Evolutionary conservation across 2,329 filamentous ascomycete species (phyloP), one percentile per base, ranked within the genome.

Genomic region (Coleophoma cylindrospora): DNA sequence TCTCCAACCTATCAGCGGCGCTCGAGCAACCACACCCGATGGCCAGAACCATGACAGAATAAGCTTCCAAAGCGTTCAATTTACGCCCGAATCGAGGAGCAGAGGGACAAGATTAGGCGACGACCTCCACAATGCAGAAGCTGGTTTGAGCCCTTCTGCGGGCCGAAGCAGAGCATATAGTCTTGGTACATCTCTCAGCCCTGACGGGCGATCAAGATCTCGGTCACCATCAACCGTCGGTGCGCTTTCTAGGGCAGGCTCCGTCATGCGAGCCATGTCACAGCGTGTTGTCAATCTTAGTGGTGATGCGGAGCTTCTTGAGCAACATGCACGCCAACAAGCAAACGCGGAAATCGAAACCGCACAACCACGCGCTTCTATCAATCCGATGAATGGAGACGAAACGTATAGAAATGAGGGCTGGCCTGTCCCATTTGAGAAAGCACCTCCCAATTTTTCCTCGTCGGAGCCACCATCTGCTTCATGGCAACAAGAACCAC

Each of bases 221-320:
- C 72, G 77, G 41, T 86, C 86, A 40, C 74, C 84, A 37, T 83
- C 85, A 2, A 84, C 84, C 15, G 76, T 79, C 9, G 80, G 79
- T 22, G 85, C 87, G 15, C 67, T 91, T 47, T 80, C 78, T 21
- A 77, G 83, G 58, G 87, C 87, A 53, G 81, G 87, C 41, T 89
- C 87, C 9, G 89, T 91, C 60, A 81, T 91, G 68, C 81, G 87
- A 57, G 83, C 83, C 54, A 95, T 99, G 83, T 97, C 95, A 33
- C 91, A 96, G 71, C 89, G 94, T 73, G 91, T 99, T 50, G 94
- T 99, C 63, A 97, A 97, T 64, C 81, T 99, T 61, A 96, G 91
- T 69, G 95, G 95, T 64, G 94, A 97, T 62, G 86, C 86, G 4
- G 89, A 96, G 60, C 73, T 89, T 17, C 76, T 91, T 14, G 90